These are phyloP conservation scores for Marchantia paleacea DNA, from an alignment of 225 moss, liverwort and hornwort species.

Conservation along the genomic window DNA sequence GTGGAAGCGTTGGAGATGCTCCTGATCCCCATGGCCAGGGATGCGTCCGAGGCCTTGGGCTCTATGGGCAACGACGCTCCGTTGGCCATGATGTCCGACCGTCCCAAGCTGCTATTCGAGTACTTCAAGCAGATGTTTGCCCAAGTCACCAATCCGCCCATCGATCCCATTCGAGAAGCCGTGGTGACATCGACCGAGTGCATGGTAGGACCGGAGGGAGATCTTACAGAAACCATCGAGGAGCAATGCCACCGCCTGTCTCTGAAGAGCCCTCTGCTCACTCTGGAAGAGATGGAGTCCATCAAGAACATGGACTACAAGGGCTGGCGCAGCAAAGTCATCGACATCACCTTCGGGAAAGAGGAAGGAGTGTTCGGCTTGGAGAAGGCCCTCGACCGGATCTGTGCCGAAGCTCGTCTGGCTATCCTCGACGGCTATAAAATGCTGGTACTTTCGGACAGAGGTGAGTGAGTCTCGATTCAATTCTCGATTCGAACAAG, in stretches of 20 bases:
- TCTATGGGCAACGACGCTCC: slow-evolving; percentile 90
- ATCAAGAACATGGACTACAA: slow-evolving; percentile 61
- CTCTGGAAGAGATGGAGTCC: slow-evolving; percentile 75
- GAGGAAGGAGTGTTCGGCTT: slow-evolving; percentile 60
- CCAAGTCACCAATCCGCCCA: slow-evolving; percentile 85
- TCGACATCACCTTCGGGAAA: slow-evolving; percentile 69
- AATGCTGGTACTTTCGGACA: slow-evolving; percentile 68
- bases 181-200: slow-evolving; percentile 88
- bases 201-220: slow-evolving; percentile 85
- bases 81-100: slow-evolving; percentile 74
- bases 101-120: slow-evolving; percentile 64
- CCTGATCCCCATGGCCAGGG: slow-evolving; percentile 73
- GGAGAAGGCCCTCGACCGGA: slow-evolving; percentile 76
- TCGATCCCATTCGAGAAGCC: slow-evolving; percentile 81
- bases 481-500: not conserved
- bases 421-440: slow-evolving; percentile 65
- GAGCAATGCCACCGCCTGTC: slow-evolving; percentile 70
- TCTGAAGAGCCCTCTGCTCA: slow-evolving; percentile 62
- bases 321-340: slow-evolving; percentile 63
- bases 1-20: slow-evolving; percentile 67
- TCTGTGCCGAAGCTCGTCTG: slow-evolving; percentile 62
- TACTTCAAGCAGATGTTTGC: slow-evolving; percentile 93
- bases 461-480: slow-evolving; percentile 42
- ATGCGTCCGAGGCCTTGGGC: slow-evolving; percentile 68
- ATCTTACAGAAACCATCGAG: slow-evolving; percentile 70